Percentiles rank a stretch among this genome's conserved stretches.
These are phyloP conservation scores for Epicoccum nigrum DNA, from an alignment of 2,329 filamentous ascomycete species.

Conservation along the genomic window DNA sequence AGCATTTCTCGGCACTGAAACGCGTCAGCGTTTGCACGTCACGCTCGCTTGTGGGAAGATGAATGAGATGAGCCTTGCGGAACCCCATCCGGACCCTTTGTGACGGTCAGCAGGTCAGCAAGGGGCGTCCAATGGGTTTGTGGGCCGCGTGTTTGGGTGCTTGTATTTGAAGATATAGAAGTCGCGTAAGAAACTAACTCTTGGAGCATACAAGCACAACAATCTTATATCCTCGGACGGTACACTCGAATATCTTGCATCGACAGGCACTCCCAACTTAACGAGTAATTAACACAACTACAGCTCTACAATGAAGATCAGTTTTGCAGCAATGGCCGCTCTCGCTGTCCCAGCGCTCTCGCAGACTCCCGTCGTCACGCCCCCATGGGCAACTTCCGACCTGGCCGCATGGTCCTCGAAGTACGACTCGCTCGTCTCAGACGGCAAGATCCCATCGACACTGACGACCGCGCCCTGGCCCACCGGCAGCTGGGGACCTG, in stretches of 20 bases:
- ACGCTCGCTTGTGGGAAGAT: not conserved
- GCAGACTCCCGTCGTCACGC: constrained; percentile 8
- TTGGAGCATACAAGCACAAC: too few relatives aligned
- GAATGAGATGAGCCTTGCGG: constrained; percentile 17
- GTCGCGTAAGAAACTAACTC: too few relatives aligned
- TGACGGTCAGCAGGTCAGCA: constrained; percentile 6
- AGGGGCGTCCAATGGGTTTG: constrained; percentile 9
- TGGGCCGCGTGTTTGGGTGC: constrained; percentile 13
- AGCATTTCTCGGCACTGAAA: not conserved
- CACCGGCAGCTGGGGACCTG: constrained; percentile 31
- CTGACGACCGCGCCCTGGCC: constrained; percentile 33
- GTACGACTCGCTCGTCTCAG: constrained; percentile 35
- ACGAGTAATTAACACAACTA: not conserved
- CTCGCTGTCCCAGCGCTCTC: not conserved
- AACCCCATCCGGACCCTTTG: constrained; percentile 20
- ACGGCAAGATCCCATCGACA: constrained; percentile 34
- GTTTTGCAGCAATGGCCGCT: constrained; percentile 11
- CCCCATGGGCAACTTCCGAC: constrained; percentile 32
- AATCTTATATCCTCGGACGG: too few relatives aligned
- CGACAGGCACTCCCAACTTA: too few relatives aligned
- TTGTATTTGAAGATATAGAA: constrained; percentile 8
- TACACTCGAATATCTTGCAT: too few relatives aligned
- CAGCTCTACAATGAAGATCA: constrained; percentile 9
- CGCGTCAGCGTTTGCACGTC: constrained; percentile 18
- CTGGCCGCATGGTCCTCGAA: constrained; percentile 32